A percentile compares a stretch with the other conserved stretches of the same genome.
Conservation (phyloP, 345 rosid genomes). For the Noccaea caerulescens region DNA sequence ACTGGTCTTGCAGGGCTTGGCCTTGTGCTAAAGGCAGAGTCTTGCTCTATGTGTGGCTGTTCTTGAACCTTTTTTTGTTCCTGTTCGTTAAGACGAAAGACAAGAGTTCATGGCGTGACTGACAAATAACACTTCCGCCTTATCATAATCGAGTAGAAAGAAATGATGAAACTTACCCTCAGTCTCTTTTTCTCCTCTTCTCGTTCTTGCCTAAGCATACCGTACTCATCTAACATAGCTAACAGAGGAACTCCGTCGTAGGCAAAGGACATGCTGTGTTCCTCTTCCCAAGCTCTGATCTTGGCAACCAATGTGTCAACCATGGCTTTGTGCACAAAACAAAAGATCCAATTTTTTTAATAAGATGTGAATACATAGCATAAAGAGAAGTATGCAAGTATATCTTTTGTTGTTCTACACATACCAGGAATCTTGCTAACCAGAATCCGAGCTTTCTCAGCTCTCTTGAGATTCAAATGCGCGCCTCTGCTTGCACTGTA, state of each 20-base stretch:
- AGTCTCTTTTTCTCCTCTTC: conserved; percentile 93
- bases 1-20: conserved; percentile 92
- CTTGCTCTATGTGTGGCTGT: conserved; percentile 83
- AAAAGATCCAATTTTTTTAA: conserved; percentile 2
- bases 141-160: not conserved
- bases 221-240: conserved; percentile 97
- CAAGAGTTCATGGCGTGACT: not conserved
- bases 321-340: conserved; percentile 54
- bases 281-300: conserved; percentile 94
- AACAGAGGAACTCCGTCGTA: conserved; percentile 96
- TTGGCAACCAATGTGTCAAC: conserved; percentile 89
- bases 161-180: conserved; percentile 53
- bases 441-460: conserved; percentile 88
- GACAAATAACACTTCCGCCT: not conserved
- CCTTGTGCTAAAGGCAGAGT: conserved; percentile 64
- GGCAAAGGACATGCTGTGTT: conserved; percentile 65
- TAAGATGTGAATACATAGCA: conserved; percentile 9
- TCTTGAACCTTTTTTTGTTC: conserved; percentile 90
- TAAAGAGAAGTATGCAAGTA: not conserved
- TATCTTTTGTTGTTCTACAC: conserved; percentile 14
- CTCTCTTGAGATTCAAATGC: conserved; percentile 98
- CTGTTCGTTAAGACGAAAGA: conserved; percentile 39
- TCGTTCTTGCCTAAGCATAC: conserved; percentile 96
- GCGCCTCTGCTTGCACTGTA: conserved; percentile 97
- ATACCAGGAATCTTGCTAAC: conserved; percentile 98